A percentile compares a stretch with the other conserved stretches of the same genome.
Evolutionary conservation across 805 yeast genomes (phyloP).

Genomic region (Jamesozyma spencerorum): DNA sequence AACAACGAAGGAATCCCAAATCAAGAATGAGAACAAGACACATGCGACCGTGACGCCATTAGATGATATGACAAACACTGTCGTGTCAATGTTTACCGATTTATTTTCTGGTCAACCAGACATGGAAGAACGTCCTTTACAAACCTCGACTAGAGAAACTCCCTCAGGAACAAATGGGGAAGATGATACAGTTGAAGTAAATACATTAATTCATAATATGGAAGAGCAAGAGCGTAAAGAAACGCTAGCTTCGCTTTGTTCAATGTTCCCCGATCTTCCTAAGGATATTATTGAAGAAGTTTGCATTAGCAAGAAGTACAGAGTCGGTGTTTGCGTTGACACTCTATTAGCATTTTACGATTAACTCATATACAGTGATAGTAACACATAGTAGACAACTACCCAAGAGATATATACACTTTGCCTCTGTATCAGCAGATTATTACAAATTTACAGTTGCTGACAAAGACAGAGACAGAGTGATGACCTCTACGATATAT

Average conservation of each 20-base stretch:
- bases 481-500: too few species aligned
- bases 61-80: slow-evolving; percentile 22
- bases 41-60: slow-evolving; percentile 10
- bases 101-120: slow-evolving; percentile 9
- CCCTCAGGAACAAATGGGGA: too few species aligned
- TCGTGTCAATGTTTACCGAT: slow-evolving; percentile 18
- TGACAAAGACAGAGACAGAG: too few species aligned
- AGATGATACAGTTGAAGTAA: slow-evolving; percentile 2
- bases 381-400: too few species aligned
- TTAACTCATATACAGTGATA: slow-evolving; percentile 2
- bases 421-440: too few species aligned
- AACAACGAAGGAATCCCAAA: too few species aligned
- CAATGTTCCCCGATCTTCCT: slow-evolving; percentile 73
- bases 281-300: slow-evolving; percentile 61
- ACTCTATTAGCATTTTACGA: slow-evolving; percentile 22
- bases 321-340: slow-evolving; percentile 68
- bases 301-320: slow-evolving; percentile 52
- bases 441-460: too few species aligned
- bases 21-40: neutral
- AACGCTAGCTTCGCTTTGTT: slow-evolving; percentile 42
- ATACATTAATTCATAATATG: slow-evolving; percentile 30
- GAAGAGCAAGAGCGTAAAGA: slow-evolving; percentile 37
- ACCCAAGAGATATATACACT: too few species aligned
- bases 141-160: too few species aligned
- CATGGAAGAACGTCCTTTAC: slow-evolving; percentile 17